phyloP scores from a whole-genome alignment of 805 yeast genomes.

The Lipomyces lipofer region DNA sequence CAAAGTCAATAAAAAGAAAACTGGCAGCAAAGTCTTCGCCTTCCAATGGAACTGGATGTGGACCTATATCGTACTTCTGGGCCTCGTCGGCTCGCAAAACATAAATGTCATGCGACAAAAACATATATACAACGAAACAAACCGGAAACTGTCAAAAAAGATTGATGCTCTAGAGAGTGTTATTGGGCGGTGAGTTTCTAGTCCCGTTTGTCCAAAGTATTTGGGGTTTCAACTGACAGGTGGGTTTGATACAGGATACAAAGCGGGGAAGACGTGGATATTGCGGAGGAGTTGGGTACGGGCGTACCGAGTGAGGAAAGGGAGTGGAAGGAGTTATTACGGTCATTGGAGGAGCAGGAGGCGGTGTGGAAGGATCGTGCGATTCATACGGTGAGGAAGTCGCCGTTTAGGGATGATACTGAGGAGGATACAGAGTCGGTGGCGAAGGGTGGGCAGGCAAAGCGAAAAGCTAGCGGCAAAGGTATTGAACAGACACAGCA shows the following conservation, averaged over 20 bases:
- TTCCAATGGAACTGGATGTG: conserved; percentile 25
- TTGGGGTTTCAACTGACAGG: too few species aligned
- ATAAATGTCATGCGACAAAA: conserved; percentile 27
- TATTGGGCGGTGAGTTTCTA: too few species aligned
- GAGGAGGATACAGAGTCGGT: too few species aligned
- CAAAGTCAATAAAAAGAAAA: too few species aligned
- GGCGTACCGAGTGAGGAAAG: conserved; percentile 22
- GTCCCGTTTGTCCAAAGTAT: too few species aligned
- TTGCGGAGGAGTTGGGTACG: conserved; percentile 26
- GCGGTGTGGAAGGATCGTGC: background rate
- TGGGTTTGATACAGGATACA: too few species aligned
- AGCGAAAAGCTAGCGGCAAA: too few species aligned
- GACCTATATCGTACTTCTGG: conserved; percentile 22
- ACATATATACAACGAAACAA: conserved; percentile 12
- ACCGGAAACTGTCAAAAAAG: conserved; percentile 10
- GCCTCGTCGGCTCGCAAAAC: conserved; percentile 25
- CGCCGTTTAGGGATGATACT: too few species aligned
- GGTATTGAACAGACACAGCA: too few species aligned
- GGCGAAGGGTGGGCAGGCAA: too few species aligned
- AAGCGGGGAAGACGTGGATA: conserved; percentile 14
- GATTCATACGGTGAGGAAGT: background rate
- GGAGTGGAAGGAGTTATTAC: conserved; percentile 21
- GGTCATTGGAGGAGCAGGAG: conserved; percentile 20
- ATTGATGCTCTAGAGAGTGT: conserved; percentile 17
- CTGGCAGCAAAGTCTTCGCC: too few species aligned